Conservation (phyloP, 2,329 filamentous ascomycete genomes). For the Hymenoscyphus albidus region DNA sequence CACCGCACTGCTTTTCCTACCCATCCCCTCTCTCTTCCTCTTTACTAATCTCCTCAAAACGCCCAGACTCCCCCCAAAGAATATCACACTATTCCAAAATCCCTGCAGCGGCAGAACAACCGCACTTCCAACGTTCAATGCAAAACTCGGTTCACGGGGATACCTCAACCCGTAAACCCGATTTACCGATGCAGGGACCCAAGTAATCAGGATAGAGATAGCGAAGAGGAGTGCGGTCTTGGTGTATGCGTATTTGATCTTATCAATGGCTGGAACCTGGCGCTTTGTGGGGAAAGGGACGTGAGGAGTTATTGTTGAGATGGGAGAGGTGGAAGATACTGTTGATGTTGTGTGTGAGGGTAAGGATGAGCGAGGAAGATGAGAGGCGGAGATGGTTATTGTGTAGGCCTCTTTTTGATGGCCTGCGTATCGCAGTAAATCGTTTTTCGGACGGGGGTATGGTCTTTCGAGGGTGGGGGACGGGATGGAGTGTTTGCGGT, state of each 20-base stretch:
- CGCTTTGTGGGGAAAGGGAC: neutral
- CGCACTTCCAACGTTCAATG: constrained; percentile 65
- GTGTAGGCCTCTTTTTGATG: neutral
- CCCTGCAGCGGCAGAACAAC: constrained; percentile 77
- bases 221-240: constrained; percentile 69
- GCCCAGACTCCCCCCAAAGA: constrained; percentile 64
- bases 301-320: neutral
- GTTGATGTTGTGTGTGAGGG: neutral
- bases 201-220: constrained; percentile 65
- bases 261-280: constrained; percentile 42
- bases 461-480: neutral
- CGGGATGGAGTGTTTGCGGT: neutral
- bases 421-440: neutral
- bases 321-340: neutral
- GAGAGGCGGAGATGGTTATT: constrained; percentile 1
- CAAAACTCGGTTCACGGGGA: constrained; percentile 47
- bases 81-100: constrained; percentile 79
- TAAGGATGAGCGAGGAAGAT: neutral
- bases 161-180: constrained; percentile 66
- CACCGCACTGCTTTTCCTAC: neutral
- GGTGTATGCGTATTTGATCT: constrained; percentile 64
- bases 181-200: constrained; percentile 74
- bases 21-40: neutral
- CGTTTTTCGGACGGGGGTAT: neutral
- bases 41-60: constrained; percentile 47